Conservation (phyloP, 768 basidiomycete genomes). For the Fomitopsis pulvina region DNA sequence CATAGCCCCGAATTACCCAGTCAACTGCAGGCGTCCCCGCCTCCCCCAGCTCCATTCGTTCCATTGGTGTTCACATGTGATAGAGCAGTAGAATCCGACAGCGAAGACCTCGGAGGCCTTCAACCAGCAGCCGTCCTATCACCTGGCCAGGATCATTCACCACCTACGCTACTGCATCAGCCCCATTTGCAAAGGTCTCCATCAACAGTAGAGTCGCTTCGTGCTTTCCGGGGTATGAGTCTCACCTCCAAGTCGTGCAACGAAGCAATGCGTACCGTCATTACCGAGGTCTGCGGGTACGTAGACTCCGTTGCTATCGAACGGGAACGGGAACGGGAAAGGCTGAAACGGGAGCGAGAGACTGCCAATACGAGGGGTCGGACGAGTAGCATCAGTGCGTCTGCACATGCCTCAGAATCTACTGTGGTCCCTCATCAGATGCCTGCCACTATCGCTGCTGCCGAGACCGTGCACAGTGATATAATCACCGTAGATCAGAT, state of each 20-base stretch:
- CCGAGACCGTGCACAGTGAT: not conserved
- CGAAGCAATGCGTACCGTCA: constrained; percentile 45
- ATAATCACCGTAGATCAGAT: not conserved
- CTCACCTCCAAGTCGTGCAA: constrained; percentile 30
- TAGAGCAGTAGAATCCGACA: not conserved
- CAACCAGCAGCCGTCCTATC: constrained; percentile 7
- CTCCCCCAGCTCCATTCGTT: constrained; percentile 26
- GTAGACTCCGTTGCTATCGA: constrained; percentile 74
- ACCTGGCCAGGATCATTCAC: constrained; percentile 8
- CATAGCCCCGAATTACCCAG: constrained; percentile 59
- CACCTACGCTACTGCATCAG: constrained; percentile 23
- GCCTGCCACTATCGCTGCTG: not conserved
- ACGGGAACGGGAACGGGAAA: constrained; percentile 70
- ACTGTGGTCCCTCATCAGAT: not conserved
- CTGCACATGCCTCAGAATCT: not conserved
- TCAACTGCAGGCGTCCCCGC: constrained; percentile 51
- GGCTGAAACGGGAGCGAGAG: constrained; percentile 62
- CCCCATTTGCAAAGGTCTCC: constrained; percentile 24
- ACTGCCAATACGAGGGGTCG: constrained; percentile 14
- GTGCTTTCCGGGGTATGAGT: constrained; percentile 45
- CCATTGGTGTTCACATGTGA: constrained; percentile 6
- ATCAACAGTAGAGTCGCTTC: constrained; percentile 30
- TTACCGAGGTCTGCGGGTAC: constrained; percentile 57
- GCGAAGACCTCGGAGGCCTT: constrained; percentile 2
- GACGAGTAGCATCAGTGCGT: constrained; percentile 1